A percentile compares a stretch with the other conserved stretches of the same genome.
phyloP scores from a whole-genome alignment of 1,284 basidiomycete species.

The Leucoagaricus sp. region DNA sequence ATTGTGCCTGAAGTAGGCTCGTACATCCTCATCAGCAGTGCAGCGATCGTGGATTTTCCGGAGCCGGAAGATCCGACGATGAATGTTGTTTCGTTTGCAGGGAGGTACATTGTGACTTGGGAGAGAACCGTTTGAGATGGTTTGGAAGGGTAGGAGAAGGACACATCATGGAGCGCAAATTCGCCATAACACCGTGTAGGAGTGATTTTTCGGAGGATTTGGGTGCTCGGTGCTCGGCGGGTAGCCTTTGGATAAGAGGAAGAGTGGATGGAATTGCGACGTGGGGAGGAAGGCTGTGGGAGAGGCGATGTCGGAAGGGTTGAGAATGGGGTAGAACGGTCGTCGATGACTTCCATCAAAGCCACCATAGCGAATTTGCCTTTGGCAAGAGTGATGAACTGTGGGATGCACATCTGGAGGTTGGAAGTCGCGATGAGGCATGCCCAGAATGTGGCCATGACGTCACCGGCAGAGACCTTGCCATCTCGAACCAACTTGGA shows the following conservation, averaged over 20 bases:
- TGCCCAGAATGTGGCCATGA: conserved; percentile 97
- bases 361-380: conserved; percentile 86
- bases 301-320: conserved; percentile 3
- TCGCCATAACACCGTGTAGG: conserved; percentile 72
- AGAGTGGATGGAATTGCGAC: conserved; percentile 18
- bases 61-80: conserved; percentile 91
- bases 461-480: conserved; percentile 68
- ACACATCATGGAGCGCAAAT: conserved; percentile 74
- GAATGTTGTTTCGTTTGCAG: conserved; percentile 87
- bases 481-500: conserved; percentile 81
- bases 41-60: conserved; percentile 91
- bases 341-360: conserved; percentile 62
- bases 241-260: conserved; percentile 16
- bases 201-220: conserved; percentile 56
- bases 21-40: conserved; percentile 84
- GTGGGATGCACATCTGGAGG: conserved; percentile 84
- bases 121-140: conserved; percentile 61
- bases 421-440: conserved; percentile 88
- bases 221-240: conserved; percentile 22
- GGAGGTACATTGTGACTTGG: conserved; percentile 75
- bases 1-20: conserved; percentile 61
- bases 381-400: conserved; percentile 77
- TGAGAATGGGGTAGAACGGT: conserved; percentile 16
- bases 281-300: conserved; percentile 2
- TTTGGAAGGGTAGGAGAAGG: conserved; percentile 88